A percentile compares a stretch with the other conserved stretches of the same genome.
phyloP scores from a whole-genome alignment of 805 yeast genomes.

The Peterozyma xylosa region DNA sequence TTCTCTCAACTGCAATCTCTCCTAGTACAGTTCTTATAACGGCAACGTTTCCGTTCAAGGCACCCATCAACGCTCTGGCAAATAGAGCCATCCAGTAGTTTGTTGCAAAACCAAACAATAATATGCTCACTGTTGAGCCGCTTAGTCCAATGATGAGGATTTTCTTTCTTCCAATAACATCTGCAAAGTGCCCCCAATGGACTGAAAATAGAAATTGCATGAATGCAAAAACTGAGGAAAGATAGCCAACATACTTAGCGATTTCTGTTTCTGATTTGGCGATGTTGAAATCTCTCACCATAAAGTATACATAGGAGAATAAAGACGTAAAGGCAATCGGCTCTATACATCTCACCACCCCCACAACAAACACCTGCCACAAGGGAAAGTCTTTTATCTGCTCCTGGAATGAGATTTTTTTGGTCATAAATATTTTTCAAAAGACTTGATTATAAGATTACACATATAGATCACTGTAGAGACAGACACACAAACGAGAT shows the following conservation, averaged over 20 bases:
- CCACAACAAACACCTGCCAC: conserved; percentile 32
- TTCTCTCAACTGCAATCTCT: conserved; percentile 45
- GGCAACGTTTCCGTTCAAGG: conserved; percentile 54
- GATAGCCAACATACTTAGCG: conserved; percentile 52
- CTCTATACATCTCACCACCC: conserved; percentile 45
- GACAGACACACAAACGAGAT: no score
- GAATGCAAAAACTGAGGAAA: conserved; percentile 52
- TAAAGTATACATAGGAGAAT: conserved; percentile 55
- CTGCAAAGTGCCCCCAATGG: conserved; percentile 52
- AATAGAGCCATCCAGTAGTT: conserved; percentile 44
- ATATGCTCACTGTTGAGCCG: conserved; percentile 39
- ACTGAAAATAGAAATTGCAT: conserved; percentile 49
- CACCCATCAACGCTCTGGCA: conserved; percentile 47
- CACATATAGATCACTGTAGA: no score
- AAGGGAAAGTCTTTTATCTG: conserved; percentile 50
- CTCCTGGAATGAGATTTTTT: conserved; percentile 26
- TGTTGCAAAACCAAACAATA: conserved; percentile 46
- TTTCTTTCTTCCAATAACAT: conserved; percentile 47
- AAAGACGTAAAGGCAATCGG: conserved; percentile 57
- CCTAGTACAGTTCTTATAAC: conserved; percentile 55
- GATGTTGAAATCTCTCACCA: conserved; percentile 49
- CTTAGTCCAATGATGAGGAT: conserved; percentile 41
- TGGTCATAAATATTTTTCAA: not conserved
- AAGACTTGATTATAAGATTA: no score
- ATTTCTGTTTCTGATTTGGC: conserved; percentile 43